Evolutionary conservation across 768 basidiomycete species (phyloP).

Genomic region (Podaxis sp.): DNA sequence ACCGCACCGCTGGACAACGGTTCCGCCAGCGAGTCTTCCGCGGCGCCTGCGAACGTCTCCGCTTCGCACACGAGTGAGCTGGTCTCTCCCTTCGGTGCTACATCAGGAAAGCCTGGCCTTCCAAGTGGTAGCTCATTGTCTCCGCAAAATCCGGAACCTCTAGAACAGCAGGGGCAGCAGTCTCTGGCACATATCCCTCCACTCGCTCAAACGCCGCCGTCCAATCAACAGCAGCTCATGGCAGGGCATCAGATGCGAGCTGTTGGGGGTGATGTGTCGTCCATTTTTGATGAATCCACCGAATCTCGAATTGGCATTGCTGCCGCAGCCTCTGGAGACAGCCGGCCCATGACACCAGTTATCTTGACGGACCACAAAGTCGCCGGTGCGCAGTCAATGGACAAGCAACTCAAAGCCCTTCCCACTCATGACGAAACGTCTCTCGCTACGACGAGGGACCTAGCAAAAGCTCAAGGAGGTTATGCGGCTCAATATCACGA

Average conservation of each 20-base stretch:
- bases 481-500: constrained; percentile 1
- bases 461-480: neutral
- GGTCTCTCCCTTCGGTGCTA: neutral
- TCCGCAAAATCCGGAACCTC: neutral
- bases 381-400: neutral
- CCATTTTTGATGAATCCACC: neutral
- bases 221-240: neutral
- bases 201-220: neutral
- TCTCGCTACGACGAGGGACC: neutral
- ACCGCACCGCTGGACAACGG: constrained; percentile 1
- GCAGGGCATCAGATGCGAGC: neutral
- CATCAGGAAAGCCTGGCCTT: neutral
- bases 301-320: neutral
- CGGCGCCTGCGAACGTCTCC: neutral
- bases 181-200: neutral
- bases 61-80: neutral
- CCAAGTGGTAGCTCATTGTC: neutral
- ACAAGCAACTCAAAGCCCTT: neutral
- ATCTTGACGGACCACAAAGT: neutral
- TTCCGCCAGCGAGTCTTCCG: neutral
- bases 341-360: neutral
- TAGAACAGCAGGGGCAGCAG: neutral
- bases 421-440: neutral
- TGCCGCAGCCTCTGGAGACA: neutral
- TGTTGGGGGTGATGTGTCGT: neutral